A percentile compares a stretch with the other conserved stretches of the same genome.
These are phyloP conservation scores for Corinectria fuckeliana DNA, from an alignment of 2,329 filamentous ascomycete species.

Conservation along the genomic window DNA sequence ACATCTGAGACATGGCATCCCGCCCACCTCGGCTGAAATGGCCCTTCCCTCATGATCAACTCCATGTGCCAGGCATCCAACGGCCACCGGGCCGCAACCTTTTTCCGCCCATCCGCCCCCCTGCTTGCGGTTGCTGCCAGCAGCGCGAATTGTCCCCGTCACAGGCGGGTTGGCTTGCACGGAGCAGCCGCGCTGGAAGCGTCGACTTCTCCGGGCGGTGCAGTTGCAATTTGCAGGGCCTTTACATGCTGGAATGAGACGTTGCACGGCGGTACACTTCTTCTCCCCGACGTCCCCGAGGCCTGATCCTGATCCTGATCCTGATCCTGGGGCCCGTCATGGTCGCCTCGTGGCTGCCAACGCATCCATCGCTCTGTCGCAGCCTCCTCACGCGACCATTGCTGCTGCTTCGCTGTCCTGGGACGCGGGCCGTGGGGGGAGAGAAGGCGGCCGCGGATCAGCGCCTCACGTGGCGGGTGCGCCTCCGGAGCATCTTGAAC, in stretches of 20 bases:
- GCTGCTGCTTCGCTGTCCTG: background rate
- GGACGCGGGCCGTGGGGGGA: background rate
- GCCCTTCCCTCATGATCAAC: slow-evolving; percentile 6
- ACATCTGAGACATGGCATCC: slow-evolving; percentile 4
- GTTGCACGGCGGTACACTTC: background rate
- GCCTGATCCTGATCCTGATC: background rate
- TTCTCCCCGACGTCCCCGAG: slow-evolving; percentile 7
- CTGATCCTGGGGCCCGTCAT: slow-evolving; percentile 4
- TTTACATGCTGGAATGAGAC: slow-evolving; percentile 7
- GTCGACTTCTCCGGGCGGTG: slow-evolving; percentile 3
- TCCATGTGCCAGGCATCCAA: slow-evolving; percentile 15
- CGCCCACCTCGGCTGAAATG: slow-evolving; percentile 12
- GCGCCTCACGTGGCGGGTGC: slow-evolving; percentile 15
- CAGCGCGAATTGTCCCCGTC: too few species aligned
- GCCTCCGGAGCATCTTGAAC: background rate
- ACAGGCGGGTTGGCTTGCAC: too few species aligned
- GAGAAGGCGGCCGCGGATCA: slow-evolving; percentile 1
- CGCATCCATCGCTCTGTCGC: slow-evolving; percentile 6
- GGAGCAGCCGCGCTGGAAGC: slow-evolving; percentile 9
- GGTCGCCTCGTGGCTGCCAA: slow-evolving; percentile 10
- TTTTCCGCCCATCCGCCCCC: background rate
- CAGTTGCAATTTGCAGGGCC: background rate
- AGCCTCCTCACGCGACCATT: slow-evolving; percentile 11
- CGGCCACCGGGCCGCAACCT: slow-evolving; percentile 9
- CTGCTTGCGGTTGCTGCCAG: background rate